Evolutionary conservation across 768 basidiomycete genomes (phyloP), one percentile per base, ranked within the genome.

Genomic region (Mrakia hoshinonis): DNA sequence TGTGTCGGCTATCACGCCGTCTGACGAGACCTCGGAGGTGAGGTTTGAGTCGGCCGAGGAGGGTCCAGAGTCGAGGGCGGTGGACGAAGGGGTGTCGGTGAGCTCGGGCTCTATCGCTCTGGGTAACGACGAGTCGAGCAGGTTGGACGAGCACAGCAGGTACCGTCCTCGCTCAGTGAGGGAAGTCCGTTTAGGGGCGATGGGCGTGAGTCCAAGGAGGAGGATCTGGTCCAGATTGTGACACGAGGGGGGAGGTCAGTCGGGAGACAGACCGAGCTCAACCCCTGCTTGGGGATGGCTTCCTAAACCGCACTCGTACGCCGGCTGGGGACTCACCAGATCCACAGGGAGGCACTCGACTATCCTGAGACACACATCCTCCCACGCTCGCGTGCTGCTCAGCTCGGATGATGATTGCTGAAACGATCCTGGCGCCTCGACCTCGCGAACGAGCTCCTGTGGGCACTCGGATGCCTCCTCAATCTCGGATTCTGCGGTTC

Each of bases 41-140:
- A 12, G 22, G 10, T 20, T n/a, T 4, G 39, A 34, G 22, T 61
- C 46, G 68, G 34, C 26, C 15, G 46, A 48, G 48, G 64, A 66
- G 31, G 47, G 6, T 15, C 7, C 6, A 7, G 6, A 36, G 46
- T 18, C 5, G 11, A 13, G 22, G 15, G 64, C 13, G 48, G 15
- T 29, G 2, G 18, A 31, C 29, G n/a, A 29, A n/a, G n/a, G n/a
- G 13, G 12, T 12, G 7, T 39, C 4, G 18, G 48, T 60, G 36
- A 34, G 22, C n/a, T 46, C 51, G 48, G 26, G 34, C 7, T 64
- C 49, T 12, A 61, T 70, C n/a, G 69, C 60, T 34, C 61, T 46
- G 3, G 69, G 62, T 1, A 70, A 61, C 9, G 60, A 39, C 4
- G 69, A 49, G 22, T 70, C 69, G 49, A 70, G 69, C 29, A 70